Percentiles rank a stretch among this genome's conserved stretches.
Evolutionary conservation across 441 rosid species (phyloP).

Genomic region (Pelargonium fulgidum): DNA sequence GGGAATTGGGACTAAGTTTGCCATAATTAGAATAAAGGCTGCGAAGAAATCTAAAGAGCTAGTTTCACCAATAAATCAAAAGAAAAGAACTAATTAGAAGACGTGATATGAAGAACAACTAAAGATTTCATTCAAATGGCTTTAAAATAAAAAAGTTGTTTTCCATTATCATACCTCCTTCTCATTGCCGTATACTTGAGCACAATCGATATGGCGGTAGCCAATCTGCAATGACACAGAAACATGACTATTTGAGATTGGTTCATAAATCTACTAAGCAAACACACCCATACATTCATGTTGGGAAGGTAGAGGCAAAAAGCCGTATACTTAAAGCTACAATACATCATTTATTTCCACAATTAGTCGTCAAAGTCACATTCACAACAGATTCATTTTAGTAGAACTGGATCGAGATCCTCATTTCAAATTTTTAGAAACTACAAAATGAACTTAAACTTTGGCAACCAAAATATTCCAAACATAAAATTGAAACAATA

Average conservation of each 20-base stretch:
- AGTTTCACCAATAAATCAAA: background rate
- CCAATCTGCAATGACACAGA: constrained; percentile 38
- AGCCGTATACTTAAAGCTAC: background rate
- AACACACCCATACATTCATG: background rate
- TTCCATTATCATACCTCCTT: constrained; percentile 40
- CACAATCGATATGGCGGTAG: constrained; percentile 75
- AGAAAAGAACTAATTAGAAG: background rate
- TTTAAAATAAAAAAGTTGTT: too few relatives aligned
- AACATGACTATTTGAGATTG: background rate
- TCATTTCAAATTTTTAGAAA: background rate
- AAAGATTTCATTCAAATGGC: too few relatives aligned
- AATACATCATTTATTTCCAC: too few relatives aligned
- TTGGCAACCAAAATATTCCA: background rate
- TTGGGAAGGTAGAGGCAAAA: background rate
- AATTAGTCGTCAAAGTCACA: background rate
- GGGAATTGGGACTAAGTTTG: too few relatives aligned
- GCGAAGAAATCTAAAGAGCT: background rate
- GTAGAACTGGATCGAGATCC: background rate
- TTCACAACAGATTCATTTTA: background rate
- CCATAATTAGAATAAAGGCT: too few relatives aligned
- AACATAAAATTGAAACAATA: too few relatives aligned
- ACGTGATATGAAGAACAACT: background rate
- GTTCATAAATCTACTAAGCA: background rate
- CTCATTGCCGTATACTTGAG: constrained; percentile 53
- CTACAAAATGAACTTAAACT: background rate